Evolutionary conservation across 352 stramenopile genomes (phyloP).

Genomic region (Phytophthora fragariaefolia): DNA sequence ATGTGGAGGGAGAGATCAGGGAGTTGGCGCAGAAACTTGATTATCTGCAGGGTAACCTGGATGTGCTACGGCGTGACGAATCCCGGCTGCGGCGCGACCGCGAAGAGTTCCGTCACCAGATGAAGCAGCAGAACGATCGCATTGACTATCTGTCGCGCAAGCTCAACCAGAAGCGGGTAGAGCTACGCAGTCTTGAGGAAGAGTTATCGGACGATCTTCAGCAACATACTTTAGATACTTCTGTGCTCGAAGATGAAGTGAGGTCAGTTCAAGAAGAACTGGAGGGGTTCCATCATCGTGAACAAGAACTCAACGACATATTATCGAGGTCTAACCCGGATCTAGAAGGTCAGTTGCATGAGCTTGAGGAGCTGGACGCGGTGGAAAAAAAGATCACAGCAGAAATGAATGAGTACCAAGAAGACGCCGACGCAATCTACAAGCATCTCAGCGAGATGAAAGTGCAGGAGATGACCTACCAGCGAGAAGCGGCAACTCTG

Average conservation of each 20-base stretch:
- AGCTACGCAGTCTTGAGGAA: slow-evolving; percentile 73
- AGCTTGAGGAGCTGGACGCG: slow-evolving; percentile 61
- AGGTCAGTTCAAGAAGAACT: slow-evolving; percentile 58
- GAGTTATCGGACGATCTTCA: slow-evolving; percentile 70
- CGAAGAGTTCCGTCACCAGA: slow-evolving; percentile 49
- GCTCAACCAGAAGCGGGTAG: slow-evolving; percentile 60
- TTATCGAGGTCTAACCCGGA: slow-evolving; percentile 75
- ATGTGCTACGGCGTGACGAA: slow-evolving; percentile 65
- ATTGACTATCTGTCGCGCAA: slow-evolving; percentile 63
- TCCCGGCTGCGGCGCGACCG: slow-evolving; percentile 47
- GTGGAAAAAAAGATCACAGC: slow-evolving; percentile 56
- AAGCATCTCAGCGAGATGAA: slow-evolving; percentile 82
- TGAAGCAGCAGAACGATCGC: slow-evolving; percentile 56
- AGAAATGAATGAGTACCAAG: slow-evolving; percentile 63
- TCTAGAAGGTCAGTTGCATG: slow-evolving; percentile 60
- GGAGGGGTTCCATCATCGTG: slow-evolving; percentile 39
- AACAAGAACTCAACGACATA: slow-evolving; percentile 63
- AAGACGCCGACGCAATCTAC: slow-evolving; percentile 71
- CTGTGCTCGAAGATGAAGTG: slow-evolving; percentile 79
- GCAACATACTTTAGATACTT: slow-evolving; percentile 72
- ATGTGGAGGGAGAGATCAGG: slow-evolving; percentile 68
- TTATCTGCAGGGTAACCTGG: slow-evolving; percentile 52
- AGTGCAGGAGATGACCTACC: slow-evolving; percentile 68
- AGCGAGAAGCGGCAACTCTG: slow-evolving; percentile 51
- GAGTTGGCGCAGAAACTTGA: slow-evolving; percentile 64